Evolutionary conservation across 768 basidiomycete species (phyloP).

Genomic region (Amanita phalloides): DNA sequence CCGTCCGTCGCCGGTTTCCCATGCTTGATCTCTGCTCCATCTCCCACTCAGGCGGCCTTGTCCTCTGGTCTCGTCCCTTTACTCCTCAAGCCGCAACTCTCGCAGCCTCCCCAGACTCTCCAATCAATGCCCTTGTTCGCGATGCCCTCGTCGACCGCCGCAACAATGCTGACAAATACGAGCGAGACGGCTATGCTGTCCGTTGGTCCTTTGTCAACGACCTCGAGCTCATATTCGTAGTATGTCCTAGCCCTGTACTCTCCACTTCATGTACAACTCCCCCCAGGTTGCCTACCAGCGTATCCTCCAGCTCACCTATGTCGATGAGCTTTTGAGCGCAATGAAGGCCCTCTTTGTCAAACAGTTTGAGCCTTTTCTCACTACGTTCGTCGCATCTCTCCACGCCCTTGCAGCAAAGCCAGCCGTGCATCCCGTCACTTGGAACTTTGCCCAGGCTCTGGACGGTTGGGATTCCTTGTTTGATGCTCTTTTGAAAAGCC

Average conservation of each 20-base stretch:
- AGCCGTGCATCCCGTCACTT: constrained; percentile 29
- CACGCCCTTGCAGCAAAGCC: constrained; percentile 46
- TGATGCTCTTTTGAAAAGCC: constrained; percentile 58
- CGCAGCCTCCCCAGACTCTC: constrained; percentile 62
- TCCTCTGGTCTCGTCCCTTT: constrained; percentile 93
- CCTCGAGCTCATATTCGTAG: constrained; percentile 93
- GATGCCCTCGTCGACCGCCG: constrained; percentile 90
- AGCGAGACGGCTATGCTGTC: constrained; percentile 90
- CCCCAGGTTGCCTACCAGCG: constrained; percentile 90
- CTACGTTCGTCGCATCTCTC: constrained; percentile 75
- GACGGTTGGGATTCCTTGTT: constrained; percentile 78
- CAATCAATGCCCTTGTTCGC: constrained; percentile 80
- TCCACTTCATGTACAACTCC: constrained; percentile 1
- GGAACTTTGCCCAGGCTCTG: constrained; percentile 64
- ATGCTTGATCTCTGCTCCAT: constrained; percentile 98
- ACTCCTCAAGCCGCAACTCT: constrained; percentile 74
- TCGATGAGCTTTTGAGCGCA: constrained; percentile 75
- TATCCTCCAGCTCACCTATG: constrained; percentile 88
- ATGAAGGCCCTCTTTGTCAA: constrained; percentile 82
- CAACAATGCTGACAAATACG: constrained; percentile 72
- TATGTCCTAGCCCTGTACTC: constrained; percentile 25
- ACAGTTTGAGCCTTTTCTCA: constrained; percentile 75
- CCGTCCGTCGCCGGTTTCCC: too few relatives aligned
- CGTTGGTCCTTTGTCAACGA: constrained; percentile 95
- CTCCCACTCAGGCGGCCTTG: constrained; percentile 88